phyloP scores from a whole-genome alignment of 139 green algal species.

The Tetradesmus lagerheimii region DNA sequence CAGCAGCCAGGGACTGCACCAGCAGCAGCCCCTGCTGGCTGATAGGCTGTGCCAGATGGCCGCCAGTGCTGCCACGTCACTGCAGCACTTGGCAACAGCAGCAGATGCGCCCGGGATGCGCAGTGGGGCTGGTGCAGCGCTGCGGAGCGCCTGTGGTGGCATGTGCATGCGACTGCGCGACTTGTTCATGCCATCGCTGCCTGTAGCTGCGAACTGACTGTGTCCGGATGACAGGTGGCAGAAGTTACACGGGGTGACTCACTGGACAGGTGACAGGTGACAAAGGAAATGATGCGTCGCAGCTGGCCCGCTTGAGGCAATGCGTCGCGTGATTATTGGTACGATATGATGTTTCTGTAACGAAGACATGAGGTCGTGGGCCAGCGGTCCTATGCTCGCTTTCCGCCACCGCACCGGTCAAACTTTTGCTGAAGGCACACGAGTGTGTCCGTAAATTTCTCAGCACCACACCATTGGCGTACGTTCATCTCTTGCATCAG shows the following conservation, averaged over 20 bases:
- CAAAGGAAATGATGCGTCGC: background rate
- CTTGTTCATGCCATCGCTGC: slow-evolving; percentile 20
- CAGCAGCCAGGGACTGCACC: background rate
- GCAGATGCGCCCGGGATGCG: slow-evolving; percentile 31
- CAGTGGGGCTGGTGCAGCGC: background rate
- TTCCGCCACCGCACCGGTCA: too few species aligned
- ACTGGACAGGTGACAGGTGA: background rate
- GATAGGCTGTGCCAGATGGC: background rate
- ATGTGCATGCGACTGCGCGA: slow-evolving; percentile 27
- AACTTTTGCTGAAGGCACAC: too few species aligned
- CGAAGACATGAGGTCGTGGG: too few species aligned
- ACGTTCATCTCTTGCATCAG: too few species aligned
- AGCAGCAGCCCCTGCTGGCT: slow-evolving; percentile 17
- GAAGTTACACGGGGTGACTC: background rate
- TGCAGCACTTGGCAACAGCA: slow-evolving; percentile 23
- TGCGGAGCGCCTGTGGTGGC: background rate
- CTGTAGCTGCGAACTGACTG: background rate
- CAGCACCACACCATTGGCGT: too few species aligned
- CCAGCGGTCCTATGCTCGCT: too few species aligned
- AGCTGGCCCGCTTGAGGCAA: background rate
- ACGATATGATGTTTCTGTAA: too few species aligned
- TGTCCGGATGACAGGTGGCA: background rate
- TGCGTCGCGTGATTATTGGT: too few species aligned
- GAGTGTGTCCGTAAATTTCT: too few species aligned
- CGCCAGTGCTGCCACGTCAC: background rate